A percentile compares a stretch with the other conserved stretches of the same genome.
These are phyloP conservation scores for Phytophthora parvispora DNA, from an alignment of 352 stramenopile genomes.

Conservation along the genomic window DNA sequence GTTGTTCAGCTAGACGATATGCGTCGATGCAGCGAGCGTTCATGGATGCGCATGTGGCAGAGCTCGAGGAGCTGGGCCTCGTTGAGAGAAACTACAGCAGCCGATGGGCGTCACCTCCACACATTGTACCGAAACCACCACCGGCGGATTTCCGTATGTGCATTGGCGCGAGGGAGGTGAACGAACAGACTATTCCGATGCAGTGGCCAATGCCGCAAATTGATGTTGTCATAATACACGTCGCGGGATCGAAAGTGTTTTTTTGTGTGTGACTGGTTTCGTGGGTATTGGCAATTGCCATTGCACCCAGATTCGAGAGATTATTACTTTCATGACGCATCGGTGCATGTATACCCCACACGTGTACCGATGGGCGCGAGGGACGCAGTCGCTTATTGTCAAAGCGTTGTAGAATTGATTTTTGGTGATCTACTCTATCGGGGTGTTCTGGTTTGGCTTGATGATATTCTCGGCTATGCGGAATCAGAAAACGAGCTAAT, in stretches of 20 bases:
- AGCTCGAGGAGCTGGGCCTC: background rate
- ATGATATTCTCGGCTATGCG: background rate
- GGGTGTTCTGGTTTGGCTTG: background rate
- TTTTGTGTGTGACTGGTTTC: background rate
- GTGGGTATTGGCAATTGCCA: background rate
- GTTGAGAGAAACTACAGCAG: background rate
- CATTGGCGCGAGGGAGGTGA: background rate
- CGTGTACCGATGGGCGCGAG: background rate
- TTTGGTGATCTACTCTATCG: background rate
- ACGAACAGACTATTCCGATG: background rate
- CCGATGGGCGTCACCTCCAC: background rate
- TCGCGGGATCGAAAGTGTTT: background rate
- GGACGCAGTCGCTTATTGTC: conserved; percentile 3
- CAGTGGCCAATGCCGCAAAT: background rate
- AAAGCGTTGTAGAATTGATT: conserved; percentile 6
- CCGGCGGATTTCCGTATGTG: background rate
- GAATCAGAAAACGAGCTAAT: background rate
- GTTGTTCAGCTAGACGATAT: background rate
- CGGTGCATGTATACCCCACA: conserved; percentile 3
- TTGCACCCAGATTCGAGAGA: background rate
- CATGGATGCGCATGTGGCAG: background rate
- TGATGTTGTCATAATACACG: background rate
- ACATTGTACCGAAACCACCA: background rate
- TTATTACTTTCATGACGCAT: background rate
- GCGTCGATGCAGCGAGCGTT: background rate